These are phyloP conservation scores for Amylostereum areolatum DNA, from an alignment of 1,284 basidiomycete genomes.

Conservation along the genomic window DNA sequence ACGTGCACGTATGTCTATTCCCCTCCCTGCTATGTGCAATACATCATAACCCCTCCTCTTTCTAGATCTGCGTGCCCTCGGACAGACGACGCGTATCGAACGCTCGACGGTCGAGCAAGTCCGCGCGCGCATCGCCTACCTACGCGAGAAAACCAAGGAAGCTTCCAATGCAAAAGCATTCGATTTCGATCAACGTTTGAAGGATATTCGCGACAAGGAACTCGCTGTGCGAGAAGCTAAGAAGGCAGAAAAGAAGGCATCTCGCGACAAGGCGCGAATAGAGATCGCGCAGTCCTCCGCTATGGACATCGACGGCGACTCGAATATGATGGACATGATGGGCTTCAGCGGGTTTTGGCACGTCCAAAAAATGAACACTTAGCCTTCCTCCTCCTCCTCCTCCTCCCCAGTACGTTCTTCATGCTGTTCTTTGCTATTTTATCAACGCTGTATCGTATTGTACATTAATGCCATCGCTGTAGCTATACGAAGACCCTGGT, in stretches of 20 bases:
- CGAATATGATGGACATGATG: conserved; percentile 85
- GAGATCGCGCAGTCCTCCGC: conserved; percentile 53
- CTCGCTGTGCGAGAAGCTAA: conserved; percentile 55
- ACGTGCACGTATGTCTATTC: conserved; percentile 70
- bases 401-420: too few relatives aligned
- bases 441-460: too few relatives aligned
- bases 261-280: conserved; percentile 63
- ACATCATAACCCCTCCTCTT: conserved; percentile 5
- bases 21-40: neutral
- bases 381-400: too few relatives aligned
- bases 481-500: too few relatives aligned
- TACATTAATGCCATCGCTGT: too few relatives aligned
- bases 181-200: conserved; percentile 88
- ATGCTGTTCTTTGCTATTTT: too few relatives aligned
- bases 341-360: conserved; percentile 90
- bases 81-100: conserved; percentile 89
- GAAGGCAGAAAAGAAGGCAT: conserved; percentile 67
- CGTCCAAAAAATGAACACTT: conserved; percentile 56
- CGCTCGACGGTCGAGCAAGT: conserved; percentile 92
- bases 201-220: conserved; percentile 77
- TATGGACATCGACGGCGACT: conserved; percentile 38
- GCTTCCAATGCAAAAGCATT: conserved; percentile 79
- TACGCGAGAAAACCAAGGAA: conserved; percentile 83
- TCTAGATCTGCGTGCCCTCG: conserved; percentile 83
- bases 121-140: conserved; percentile 77